phyloP scores from a whole-genome alignment of 805 yeast species.

The Wickerhamiella slavikovae region DNA sequence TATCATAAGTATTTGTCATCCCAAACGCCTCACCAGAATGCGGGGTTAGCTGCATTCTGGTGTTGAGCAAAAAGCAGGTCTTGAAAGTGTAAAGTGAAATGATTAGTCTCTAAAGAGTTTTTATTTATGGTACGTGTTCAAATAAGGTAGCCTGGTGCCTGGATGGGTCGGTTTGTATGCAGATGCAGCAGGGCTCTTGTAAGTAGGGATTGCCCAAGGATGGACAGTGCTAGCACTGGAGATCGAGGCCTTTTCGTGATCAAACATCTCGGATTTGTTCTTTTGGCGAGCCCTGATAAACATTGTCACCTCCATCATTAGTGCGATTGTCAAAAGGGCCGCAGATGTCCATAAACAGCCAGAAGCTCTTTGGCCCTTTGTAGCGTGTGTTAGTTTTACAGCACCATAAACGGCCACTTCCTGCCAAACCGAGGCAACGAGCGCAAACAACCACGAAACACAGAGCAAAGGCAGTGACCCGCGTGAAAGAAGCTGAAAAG shows the following conservation, averaged over 20 bases:
- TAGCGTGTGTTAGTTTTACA: slow-evolving; percentile 4
- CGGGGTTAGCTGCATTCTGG: no score
- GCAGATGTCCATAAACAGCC: slow-evolving; percentile 8
- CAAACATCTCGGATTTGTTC: background rate
- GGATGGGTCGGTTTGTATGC: background rate
- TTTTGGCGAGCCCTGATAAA: background rate
- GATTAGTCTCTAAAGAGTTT: background rate
- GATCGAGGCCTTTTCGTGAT: background rate
- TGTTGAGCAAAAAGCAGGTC: no score
- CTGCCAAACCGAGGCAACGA: slow-evolving; percentile 9
- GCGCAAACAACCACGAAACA: slow-evolving; percentile 2
- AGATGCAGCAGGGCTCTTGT: background rate
- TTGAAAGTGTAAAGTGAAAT: no score
- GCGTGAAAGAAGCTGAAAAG: background rate
- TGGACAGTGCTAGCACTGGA: no score
- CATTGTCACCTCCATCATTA: background rate
- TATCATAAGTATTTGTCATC: background rate
- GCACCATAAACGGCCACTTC: slow-evolving; percentile 10
- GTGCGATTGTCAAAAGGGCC: slow-evolving; percentile 3
- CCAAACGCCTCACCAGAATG: background rate
- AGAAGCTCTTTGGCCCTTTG: slow-evolving; percentile 8
- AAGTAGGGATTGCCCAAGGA: no score
- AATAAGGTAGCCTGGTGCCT: background rate
- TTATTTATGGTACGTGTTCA: background rate
- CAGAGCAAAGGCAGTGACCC: background rate